Base-by-base conservation (phyloP, 129 eudicot species). In the Scalesia atractyloides region DNA sequence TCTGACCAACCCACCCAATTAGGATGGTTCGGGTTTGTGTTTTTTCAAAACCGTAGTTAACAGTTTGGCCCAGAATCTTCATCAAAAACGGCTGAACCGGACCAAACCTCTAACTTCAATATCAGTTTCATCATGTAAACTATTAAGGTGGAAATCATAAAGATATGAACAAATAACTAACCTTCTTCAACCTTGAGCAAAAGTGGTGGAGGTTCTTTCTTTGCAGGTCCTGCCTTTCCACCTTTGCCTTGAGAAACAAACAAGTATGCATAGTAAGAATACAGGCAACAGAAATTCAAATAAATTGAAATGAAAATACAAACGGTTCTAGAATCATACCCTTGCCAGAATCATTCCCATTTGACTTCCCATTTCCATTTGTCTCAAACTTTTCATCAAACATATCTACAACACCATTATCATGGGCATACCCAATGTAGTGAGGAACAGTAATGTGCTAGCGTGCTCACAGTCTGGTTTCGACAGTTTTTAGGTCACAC, bases 101-200 rank as follows among this genome's bases (percentile, higher is more conserved):
- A 8, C 46, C 46, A 41, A 37, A 5, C 7, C 44, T 8, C 44
- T 37, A 5, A 37, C 5, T 37, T 5, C 33, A 59, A 59, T 59
- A 59, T 30, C 3, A 13, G 41, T 30, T 59, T 30, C 65, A 59
- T 59, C 19, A 59, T 2, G 39, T 26, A 24, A 59, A 62, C 61
- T 15, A 15, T n/a, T 5, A 22, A 52, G 34, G 22, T n/a, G 5
- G 58, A 52, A 19, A 54, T 50, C 56, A 63, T 36, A 15, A 33
- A 34, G 1, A 63, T 0, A 63, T 37, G 4, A 36, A 52, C 17
- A 72, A 56, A 17, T 34, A 50, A 83, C 91, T 64, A 37, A 85
- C 98, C 96, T 60, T 89, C 73, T 72, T 89, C 95, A 71, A 85
- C 77, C 58, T 80, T 92, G 50, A 79, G 91, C 80, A 81, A 78